A percentile compares a stretch with the other conserved stretches of the same genome.
Evolutionary conservation across 2,329 filamentous ascomycete species (phyloP).

Genomic region (Pezicula carpinea): DNA sequence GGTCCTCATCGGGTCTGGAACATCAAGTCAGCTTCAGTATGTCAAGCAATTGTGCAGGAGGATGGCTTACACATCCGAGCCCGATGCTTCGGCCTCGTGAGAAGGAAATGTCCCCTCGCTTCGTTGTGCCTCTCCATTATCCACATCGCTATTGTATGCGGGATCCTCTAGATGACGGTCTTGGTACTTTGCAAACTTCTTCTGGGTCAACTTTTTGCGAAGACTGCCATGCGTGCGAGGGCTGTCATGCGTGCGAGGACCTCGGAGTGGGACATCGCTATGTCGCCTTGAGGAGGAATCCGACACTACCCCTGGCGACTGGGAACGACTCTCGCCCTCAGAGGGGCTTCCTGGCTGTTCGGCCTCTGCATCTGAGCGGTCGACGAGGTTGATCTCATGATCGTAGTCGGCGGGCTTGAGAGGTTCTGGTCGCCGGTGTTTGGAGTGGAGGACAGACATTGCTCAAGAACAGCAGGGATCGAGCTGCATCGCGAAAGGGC

Average conservation of each 20-base stretch:
- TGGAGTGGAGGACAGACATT: constrained; percentile 24
- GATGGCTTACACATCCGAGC: neutral
- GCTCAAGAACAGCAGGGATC: constrained; percentile 13
- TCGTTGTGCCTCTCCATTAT: constrained; percentile 2
- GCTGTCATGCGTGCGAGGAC: constrained; percentile 10
- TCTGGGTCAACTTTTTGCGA: constrained; percentile 19
- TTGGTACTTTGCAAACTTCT: constrained; percentile 27
- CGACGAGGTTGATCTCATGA: constrained; percentile 67
- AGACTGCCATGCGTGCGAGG: constrained; percentile 16
- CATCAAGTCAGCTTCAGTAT: too few relatives aligned
- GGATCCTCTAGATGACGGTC: constrained; percentile 30
- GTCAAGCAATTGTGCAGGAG: too few relatives aligned
- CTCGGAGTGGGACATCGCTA: constrained; percentile 17
- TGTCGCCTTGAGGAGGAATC: constrained; percentile 20
- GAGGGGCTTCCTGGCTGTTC: constrained; percentile 11
- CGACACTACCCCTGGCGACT: constrained; percentile 8
- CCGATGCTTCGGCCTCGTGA: constrained; percentile 3
- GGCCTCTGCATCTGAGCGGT: constrained; percentile 30
- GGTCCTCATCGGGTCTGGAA: constrained; percentile 1
- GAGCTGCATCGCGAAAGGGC: constrained; percentile 8
- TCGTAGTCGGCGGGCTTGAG: constrained; percentile 60
- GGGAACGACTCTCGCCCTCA: neutral
- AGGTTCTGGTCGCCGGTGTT: constrained; percentile 44
- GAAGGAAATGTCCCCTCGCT: neutral
- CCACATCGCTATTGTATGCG: neutral